These are phyloP conservation scores for Neurospora sp. DNA, from an alignment of 495 filamentous ascomycete genomes.

Conservation along the genomic window DNA sequence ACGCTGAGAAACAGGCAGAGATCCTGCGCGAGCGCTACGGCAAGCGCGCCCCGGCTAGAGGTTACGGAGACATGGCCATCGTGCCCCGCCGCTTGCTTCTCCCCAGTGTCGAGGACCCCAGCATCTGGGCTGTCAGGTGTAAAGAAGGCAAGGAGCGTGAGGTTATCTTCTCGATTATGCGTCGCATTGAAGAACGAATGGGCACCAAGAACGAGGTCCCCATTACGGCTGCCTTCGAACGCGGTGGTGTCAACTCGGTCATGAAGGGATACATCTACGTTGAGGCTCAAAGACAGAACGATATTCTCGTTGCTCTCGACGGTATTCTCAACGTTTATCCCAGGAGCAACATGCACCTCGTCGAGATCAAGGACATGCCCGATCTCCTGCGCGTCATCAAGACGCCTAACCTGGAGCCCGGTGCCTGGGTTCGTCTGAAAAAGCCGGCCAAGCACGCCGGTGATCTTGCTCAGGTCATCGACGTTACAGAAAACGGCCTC, in stretches of 20 bases:
- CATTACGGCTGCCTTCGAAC: conserved; percentile 84
- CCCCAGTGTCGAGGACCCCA: conserved; percentile 88
- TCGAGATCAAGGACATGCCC: conserved; percentile 96
- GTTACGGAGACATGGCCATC: conserved; percentile 50
- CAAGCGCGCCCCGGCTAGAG: conserved; percentile 36
- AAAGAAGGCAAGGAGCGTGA: conserved; percentile 93
- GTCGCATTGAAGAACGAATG: conserved; percentile 68
- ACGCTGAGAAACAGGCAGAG: conserved; percentile 88
- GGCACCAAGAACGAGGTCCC: conserved; percentile 64
- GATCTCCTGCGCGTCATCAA: conserved; percentile 86
- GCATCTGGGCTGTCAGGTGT: conserved; percentile 89
- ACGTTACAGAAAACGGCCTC: conserved; percentile 85
- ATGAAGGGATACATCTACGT: conserved; percentile 96
- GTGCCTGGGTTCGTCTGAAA: conserved; percentile 84
- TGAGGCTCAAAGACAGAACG: conserved; percentile 76
- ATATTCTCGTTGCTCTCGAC: conserved; percentile 71
- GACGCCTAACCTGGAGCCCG: conserved; percentile 73
- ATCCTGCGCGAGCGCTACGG: conserved; percentile 75
- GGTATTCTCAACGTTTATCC: conserved; percentile 77
- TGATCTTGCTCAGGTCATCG: conserved; percentile 88
- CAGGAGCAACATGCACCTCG: conserved; percentile 66
- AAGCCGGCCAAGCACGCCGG: conserved; percentile 70
- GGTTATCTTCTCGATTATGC: conserved; percentile 74
- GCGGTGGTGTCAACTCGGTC: conserved; percentile 53
- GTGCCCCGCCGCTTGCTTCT: conserved; percentile 83